Base-by-base conservation (phyloP, 2,329 filamentous ascomycete genomes). In the Neofusicoccum kwambonambiense region DNA sequence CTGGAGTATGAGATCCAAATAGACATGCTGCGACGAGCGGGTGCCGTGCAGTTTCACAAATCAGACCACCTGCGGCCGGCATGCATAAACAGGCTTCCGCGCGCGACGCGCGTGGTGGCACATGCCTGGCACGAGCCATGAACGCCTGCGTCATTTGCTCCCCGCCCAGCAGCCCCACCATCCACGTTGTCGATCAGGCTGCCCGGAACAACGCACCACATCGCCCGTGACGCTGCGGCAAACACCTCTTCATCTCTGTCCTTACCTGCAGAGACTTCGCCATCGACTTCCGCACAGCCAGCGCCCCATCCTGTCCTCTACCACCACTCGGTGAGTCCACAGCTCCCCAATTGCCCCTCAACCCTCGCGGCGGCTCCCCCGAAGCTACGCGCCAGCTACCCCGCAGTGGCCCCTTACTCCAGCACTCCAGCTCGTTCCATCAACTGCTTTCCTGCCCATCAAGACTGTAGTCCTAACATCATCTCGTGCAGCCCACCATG, bases 401-500 rank as follows among this genome's bases (percentile, higher is more conserved):
- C 60, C 60, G 45, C 50, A 62, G 50, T 31, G 3, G 13, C 45
- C 60, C 45, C 45, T 51, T 41, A 31, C 41, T 31, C 15, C 17
- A 41, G 19, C 19, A 19, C n/a, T 47, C 19, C 27, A 19, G 54
- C 44, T 49, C 15, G 7, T 37, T 22, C 35, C 57, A 37, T 42
- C 41, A 45, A n/a, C n/a, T 7, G 13, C 17, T 44, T 4, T 27
- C 12, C 22, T 31, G 15, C 11, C 50, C 13, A 5, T 39, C 50
- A 52, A 13, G 7, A 15, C 17, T 35, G 9, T 22, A 19, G 31
- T 3, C 9, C 50, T 52, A 17, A 52, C 50, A 37, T 3, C 15
- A 15, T 19, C 31, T 35, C 31, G 34, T 13, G 31, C 34, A 60
- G 56, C 11, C 27, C 52, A 72, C 41, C 64, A 76, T 76, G 74